Evolutionary conservation across 2,329 filamentous ascomycete genomes (phyloP).

Genomic region (Aspergillus costaricaensis): DNA sequence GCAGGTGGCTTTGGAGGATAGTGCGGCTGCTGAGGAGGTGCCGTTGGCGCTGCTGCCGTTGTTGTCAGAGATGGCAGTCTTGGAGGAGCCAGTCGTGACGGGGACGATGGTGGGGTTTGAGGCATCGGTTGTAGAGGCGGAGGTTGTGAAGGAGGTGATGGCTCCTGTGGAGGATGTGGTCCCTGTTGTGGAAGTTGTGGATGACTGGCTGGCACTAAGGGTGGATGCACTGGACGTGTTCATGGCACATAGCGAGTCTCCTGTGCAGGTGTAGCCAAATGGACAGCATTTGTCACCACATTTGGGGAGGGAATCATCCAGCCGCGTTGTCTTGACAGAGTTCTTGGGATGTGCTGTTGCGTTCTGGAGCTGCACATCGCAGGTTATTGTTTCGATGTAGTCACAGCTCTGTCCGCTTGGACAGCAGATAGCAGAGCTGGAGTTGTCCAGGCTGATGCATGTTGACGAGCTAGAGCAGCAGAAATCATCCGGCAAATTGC

Average conservation of each 20-base stretch:
- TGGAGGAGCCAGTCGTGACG: not conserved
- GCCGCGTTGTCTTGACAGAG: conserved; percentile 44
- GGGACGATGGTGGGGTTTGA: conserved; percentile 15
- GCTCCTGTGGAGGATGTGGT: conserved; percentile 20
- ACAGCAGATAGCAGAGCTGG: conserved; percentile 50
- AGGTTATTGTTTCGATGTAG: conserved; percentile 46
- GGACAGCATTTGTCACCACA: conserved; percentile 50
- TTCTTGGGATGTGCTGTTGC: conserved; percentile 39
- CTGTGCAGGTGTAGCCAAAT: conserved; percentile 49
- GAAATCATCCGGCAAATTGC: conserved; percentile 44
- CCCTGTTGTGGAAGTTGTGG: conserved; percentile 11
- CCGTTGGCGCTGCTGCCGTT: conserved; percentile 13
- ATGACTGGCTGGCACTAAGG: conserved; percentile 16
- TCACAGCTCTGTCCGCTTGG: conserved; percentile 44
- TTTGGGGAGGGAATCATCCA: conserved; percentile 42
- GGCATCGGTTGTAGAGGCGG: conserved; percentile 22
- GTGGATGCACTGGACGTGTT: conserved; percentile 28
- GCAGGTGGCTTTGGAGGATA: conserved; percentile 27
- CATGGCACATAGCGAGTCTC: conserved; percentile 32
- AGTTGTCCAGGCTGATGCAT: conserved; percentile 46
- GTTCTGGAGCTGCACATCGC: conserved; percentile 47
- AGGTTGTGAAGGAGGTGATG: conserved; percentile 26
- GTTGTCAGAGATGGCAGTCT: conserved; percentile 1
- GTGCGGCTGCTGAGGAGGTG: conserved; percentile 4
- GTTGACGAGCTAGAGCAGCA: conserved; percentile 45